Evolutionary conservation across 495 filamentous ascomycete genomes (phyloP), one percentile per base, ranked within the genome.

Genomic region (Aspergillus conjunctus): DNA sequence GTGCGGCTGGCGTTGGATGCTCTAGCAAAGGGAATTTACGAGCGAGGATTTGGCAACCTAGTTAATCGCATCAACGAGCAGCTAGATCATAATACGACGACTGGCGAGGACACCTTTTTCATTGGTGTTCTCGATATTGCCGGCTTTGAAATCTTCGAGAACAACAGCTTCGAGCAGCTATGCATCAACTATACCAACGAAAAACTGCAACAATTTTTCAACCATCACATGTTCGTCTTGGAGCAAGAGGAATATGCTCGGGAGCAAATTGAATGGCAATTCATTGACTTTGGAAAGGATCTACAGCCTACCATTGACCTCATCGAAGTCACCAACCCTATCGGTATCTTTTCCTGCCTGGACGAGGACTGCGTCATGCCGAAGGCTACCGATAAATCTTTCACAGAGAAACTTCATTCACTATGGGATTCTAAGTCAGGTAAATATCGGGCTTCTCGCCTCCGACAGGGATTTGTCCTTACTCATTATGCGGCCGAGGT

Each of bases 111-210:
- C 60, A 91, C 89, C 8, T 88, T 89, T 60, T 99, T 99, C 71
- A 98, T 99, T 64, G 95, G 95, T 33, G 95, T 99, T 3, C 86
- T 99, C 43, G 95, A 99, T 86, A 98, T 99, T 77, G 95, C 95
- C 58, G 95, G 95, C 37, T 99, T 99, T 69, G 95, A 99, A 64
- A 99, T 99, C 54, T 99, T 99, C 68, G 91, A 99, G 64, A 84
- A 91, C 60, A 99, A 99, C 72, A 96, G 92, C 78, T 99, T 99
- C 66, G 95, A 99, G 73, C 95, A 99, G 71, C 85, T 99, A 6
- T 98, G 95, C 77, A 99, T 99, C 79, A 99, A 99, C 70, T 99
- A 98, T 76, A 98, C 95, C 58, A 99, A 99, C 72, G 95, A 99
- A 71, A 99, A 97, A 73, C 85, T 99, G 7, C 95, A 99, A 71